Conservation (phyloP, 106 monocot species). For the Agapanthus africanus region DNA sequence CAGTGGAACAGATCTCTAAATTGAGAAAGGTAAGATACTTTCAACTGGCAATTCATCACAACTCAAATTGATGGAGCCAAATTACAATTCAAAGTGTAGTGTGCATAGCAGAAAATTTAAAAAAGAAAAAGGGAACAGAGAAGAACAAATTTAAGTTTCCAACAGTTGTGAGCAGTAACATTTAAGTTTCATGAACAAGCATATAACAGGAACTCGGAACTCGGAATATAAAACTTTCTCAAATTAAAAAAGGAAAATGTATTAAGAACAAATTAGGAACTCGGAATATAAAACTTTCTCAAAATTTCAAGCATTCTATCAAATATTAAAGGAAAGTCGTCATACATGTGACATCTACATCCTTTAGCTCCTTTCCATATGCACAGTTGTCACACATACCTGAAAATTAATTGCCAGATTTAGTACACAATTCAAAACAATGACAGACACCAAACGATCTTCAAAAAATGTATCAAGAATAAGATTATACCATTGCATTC, state of each 20-base stretch:
- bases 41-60: background rate
- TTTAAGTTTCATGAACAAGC: background rate
- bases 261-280: background rate
- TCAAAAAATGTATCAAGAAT: background rate
- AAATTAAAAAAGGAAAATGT: background rate
- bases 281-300: background rate
- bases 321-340: slow-evolving; percentile 15
- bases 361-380: slow-evolving; percentile 52
- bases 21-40: background rate
- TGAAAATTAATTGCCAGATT: slow-evolving; percentile 20
- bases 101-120: slow-evolving; percentile 1
- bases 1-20: background rate
- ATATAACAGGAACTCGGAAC: no score
- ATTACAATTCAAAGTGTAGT: no score
- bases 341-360: slow-evolving; percentile 81
- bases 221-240: no score
- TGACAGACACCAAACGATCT: background rate
- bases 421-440: background rate
- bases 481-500: slow-evolving; percentile 74
- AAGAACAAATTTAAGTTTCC: background rate
- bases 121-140: no score
- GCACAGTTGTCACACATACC: slow-evolving; percentile 99
- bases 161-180: background rate
- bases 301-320: background rate
- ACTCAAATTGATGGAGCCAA: background rate